Evolutionary conservation across 345 rosid genomes (phyloP).

Genomic region (Acer campestre): DNA sequence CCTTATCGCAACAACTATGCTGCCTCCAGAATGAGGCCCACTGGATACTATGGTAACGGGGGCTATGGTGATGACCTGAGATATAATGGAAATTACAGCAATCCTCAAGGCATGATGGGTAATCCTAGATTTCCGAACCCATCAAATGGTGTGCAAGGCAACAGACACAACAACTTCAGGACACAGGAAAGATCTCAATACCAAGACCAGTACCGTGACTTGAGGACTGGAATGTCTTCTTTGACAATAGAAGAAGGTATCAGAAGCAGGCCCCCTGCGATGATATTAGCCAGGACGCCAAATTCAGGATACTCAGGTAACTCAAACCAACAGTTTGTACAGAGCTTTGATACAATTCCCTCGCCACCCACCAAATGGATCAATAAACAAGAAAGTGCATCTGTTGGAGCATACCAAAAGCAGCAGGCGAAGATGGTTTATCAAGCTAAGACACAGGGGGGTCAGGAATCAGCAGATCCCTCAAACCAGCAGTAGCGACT

Average conservation of each 20-base stretch:
- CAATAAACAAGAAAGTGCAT: slow-evolving; percentile 40
- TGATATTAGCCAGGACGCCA: slow-evolving; percentile 28
- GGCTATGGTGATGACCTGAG: slow-evolving; percentile 46
- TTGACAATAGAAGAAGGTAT: slow-evolving; percentile 53
- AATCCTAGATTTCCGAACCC: slow-evolving; percentile 44
- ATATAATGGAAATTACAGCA: slow-evolving; percentile 46
- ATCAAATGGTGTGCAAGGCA: slow-evolving; percentile 49
- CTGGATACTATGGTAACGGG: slow-evolving; percentile 61
- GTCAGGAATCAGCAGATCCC: slow-evolving; percentile 31
- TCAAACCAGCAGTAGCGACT: slow-evolving; percentile 23
- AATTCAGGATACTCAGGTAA: slow-evolving; percentile 33
- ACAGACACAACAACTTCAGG: slow-evolving; percentile 42
- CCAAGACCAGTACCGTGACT: slow-evolving; percentile 49
- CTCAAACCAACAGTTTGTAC: slow-evolving; percentile 39
- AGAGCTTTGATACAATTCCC: slow-evolving; percentile 47
- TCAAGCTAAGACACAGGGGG: slow-evolving; percentile 49
- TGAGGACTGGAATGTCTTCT: slow-evolving; percentile 53
- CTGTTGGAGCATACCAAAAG: slow-evolving; percentile 48
- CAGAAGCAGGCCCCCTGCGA: slow-evolving; percentile 33
- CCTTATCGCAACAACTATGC: slow-evolving; percentile 37
- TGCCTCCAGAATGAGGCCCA: slow-evolving; percentile 48
- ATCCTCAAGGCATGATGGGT: slow-evolving; percentile 40
- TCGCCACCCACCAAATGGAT: slow-evolving; percentile 75
- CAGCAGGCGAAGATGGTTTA: slow-evolving; percentile 53
- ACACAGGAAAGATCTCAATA: slow-evolving; percentile 45